Conservation (phyloP, 768 basidiomycete species). For the Mrakia blollopis region DNA sequence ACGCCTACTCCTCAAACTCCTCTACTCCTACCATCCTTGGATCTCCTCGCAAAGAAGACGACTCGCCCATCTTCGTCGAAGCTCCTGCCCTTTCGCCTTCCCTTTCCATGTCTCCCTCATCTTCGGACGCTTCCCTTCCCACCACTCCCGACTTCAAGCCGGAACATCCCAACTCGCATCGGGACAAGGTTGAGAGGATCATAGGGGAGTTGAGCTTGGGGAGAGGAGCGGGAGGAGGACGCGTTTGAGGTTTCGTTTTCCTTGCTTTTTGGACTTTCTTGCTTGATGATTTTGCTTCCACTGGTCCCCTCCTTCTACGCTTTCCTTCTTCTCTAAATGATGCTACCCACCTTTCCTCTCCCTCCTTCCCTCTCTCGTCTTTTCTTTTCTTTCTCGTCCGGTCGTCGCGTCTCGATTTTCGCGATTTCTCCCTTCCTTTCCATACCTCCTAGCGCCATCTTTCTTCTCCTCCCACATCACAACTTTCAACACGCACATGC, state of each 20-base stretch:
- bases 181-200: neutral
- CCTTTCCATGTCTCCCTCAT: neutral
- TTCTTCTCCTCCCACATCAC: too few relatives aligned
- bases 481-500: neutral
- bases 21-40: too few relatives aligned
- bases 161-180: neutral
- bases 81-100: neutral
- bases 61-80: too few relatives aligned
- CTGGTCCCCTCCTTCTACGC: neutral
- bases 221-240: neutral
- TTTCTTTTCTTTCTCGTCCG: neutral
- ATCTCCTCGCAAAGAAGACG: neutral
- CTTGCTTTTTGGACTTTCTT: neutral
- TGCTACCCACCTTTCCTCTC: too few relatives aligned
- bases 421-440: too few relatives aligned
- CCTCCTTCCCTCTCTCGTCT: neutral
- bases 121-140: neutral
- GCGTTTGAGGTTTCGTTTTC: neutral
- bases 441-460: neutral
- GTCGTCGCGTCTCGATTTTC: too few relatives aligned
- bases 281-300: neutral
- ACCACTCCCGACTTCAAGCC: neutral
- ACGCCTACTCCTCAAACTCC: too few relatives aligned
- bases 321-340: neutral
- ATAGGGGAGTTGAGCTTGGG: too few relatives aligned